Evolutionary conservation across 1,284 basidiomycete species (phyloP).

Genomic region (Cutaneotrichosporon sp.): DNA sequence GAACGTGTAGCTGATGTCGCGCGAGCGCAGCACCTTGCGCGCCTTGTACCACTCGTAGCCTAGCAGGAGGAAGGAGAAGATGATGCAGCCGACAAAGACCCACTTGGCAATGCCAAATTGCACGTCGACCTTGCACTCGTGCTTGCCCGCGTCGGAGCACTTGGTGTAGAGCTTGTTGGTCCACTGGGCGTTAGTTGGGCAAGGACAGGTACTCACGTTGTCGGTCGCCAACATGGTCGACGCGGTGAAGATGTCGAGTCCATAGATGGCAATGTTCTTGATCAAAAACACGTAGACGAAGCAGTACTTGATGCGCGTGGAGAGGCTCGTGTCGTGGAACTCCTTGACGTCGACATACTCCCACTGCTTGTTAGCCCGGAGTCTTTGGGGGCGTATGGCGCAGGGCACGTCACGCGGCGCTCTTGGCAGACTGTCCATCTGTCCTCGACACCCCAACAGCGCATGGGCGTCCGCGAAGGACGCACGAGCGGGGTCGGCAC

Average conservation of each 20-base stretch:
- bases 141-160: slow-evolving; percentile 74
- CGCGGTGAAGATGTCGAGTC: slow-evolving; percentile 97
- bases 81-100: slow-evolving; percentile 97
- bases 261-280: slow-evolving; percentile 93
- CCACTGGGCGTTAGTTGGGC: slow-evolving; percentile 6
- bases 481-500: too few relatives aligned
- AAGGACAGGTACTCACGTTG: slow-evolving; percentile 47
- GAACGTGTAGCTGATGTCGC: slow-evolving; percentile 95
- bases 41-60: slow-evolving; percentile 91
- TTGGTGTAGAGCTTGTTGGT: slow-evolving; percentile 17
- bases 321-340: slow-evolving; percentile 82
- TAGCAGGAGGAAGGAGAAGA: slow-evolving; percentile 90
- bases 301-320: slow-evolving; percentile 86
- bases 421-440: not conserved
- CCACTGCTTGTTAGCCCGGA: slow-evolving; percentile 62
- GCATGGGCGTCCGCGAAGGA: not conserved
- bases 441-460: not conserved
- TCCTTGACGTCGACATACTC: slow-evolving; percentile 91
- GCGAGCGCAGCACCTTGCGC: slow-evolving; percentile 86
- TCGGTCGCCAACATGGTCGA: slow-evolving; percentile 92
- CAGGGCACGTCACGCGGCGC: not conserved
- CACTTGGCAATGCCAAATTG: slow-evolving; percentile 88
- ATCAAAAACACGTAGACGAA: slow-evolving; percentile 89
- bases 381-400: slow-evolving; percentile 13
- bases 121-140: slow-evolving; percentile 76